Evolutionary conservation across 2,329 filamentous ascomycete species (phyloP).

Genomic region (Elsinoe ampelina): DNA sequence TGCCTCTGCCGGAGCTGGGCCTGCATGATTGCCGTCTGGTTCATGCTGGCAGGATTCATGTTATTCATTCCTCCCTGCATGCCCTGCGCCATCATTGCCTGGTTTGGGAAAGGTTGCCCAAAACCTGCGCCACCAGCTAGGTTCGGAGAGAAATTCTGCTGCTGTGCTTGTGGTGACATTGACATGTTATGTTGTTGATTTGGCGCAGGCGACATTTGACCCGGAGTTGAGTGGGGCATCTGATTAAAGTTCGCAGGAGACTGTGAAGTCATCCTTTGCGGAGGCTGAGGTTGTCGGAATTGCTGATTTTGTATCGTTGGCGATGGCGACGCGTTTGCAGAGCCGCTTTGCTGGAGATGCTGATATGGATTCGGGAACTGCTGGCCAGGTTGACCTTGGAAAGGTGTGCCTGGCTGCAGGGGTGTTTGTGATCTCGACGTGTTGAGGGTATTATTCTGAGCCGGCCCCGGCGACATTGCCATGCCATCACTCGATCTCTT

Average conservation of each 20-base stretch:
- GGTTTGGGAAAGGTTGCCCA: conserved; percentile 7
- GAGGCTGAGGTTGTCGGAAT: conserved; percentile 59
- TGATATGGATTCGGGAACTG: conserved; percentile 63
- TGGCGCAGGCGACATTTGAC: conserved; percentile 61
- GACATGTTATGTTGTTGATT: conserved; percentile 21
- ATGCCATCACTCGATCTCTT: conserved; percentile 84
- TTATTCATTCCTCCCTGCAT: conserved; percentile 22
- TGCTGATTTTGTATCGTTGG: conserved; percentile 82
- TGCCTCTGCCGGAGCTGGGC: conserved; percentile 62
- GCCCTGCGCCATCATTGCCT: conserved; percentile 19
- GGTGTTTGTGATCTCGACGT: conserved; percentile 88
- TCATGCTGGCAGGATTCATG: conserved; percentile 28
- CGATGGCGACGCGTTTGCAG: conserved; percentile 78
- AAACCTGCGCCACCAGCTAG: conserved; percentile 8
- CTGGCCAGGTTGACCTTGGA: conserved; percentile 46
- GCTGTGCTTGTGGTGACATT: conserved; percentile 22
- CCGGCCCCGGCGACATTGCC: conserved; percentile 69
- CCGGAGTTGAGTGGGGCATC: conserved; percentile 59
- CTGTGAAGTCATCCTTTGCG: conserved; percentile 66
- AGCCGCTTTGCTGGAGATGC: conserved; percentile 72
- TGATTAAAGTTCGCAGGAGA: conserved; percentile 88
- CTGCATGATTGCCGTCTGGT: conserved; percentile 33
- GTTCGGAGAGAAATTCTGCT: conserved; percentile 16
- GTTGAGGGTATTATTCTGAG: conserved; percentile 55
- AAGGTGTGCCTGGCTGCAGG: conserved; percentile 18